Conservation (phyloP, 1,284 basidiomycete genomes). For the Ceratobasidium sp. region DNA sequence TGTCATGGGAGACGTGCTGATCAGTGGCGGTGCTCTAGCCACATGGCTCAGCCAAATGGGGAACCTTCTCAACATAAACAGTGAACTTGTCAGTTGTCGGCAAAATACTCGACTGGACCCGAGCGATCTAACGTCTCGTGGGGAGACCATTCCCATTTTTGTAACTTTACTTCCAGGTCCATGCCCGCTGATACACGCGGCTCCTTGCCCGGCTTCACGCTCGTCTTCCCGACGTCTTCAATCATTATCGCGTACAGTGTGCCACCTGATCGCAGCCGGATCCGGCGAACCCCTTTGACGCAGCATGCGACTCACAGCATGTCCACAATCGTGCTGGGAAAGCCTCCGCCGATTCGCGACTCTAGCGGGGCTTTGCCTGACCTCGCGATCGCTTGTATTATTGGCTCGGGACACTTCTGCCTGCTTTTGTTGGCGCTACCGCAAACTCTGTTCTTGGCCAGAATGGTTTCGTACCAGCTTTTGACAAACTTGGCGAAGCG, state of each 20-base stretch:
- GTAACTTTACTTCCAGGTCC: constrained; percentile 38
- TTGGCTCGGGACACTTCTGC: not conserved
- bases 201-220: constrained; percentile 9
- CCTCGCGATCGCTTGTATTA: constrained; percentile 31
- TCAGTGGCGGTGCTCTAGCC: constrained; percentile 12
- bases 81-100: constrained; percentile 4
- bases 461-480: not conserved
- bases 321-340: constrained; percentile 5
- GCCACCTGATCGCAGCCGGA: constrained; percentile 23
- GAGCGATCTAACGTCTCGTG: not conserved
- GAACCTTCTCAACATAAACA: constrained; percentile 27
- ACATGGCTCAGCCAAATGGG: constrained; percentile 23
- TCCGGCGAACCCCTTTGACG: constrained; percentile 9
- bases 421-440: constrained; percentile 22
- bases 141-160: constrained; percentile 5
- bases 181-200: constrained; percentile 7
- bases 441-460: not conserved
- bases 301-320: constrained; percentile 1
- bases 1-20: constrained; percentile 1
- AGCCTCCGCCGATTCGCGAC: constrained; percentile 35
- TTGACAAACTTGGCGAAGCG: constrained; percentile 24
- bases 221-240: constrained; percentile 24
- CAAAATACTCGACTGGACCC: constrained; percentile 20
- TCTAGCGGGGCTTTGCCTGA: not conserved
- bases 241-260: constrained; percentile 2